These are phyloP conservation scores for Trypanosoma rangeli DNA, from an alignment of 208 protist species.

Conservation along the genomic window DNA sequence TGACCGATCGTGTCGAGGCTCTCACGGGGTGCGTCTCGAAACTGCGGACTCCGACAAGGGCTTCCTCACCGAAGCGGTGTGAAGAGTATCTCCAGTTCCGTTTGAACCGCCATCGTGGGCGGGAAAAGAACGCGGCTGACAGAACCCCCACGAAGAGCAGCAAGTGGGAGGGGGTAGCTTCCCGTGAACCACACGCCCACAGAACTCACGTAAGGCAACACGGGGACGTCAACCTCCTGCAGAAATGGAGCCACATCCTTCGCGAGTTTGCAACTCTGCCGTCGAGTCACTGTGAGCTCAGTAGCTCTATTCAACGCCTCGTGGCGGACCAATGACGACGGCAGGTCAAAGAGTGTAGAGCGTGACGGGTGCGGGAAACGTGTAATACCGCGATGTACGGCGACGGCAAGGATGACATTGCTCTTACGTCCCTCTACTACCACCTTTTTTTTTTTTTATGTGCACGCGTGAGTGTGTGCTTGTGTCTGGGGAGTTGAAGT, in stretches of 20 bases:
- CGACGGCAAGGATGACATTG: too few species aligned
- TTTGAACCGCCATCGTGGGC: conserved; percentile 2
- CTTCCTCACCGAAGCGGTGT: not conserved
- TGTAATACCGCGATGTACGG: too few species aligned
- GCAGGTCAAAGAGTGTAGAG: not conserved
- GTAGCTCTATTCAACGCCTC: conserved; percentile 9
- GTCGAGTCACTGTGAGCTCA: not conserved
- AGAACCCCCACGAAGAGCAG: not conserved
- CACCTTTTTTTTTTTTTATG: conserved; percentile 8
- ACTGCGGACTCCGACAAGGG: not conserved
- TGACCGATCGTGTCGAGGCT: conserved; percentile 37
- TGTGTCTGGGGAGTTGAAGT: not conserved
- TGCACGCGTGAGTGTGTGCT: not conserved
- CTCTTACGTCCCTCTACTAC: too few species aligned
- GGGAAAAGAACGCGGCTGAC: not conserved
- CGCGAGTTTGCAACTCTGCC: conserved; percentile 11
- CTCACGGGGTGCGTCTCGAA: conserved; percentile 21
- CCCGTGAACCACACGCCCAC: not conserved
- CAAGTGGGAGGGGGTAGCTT: not conserved
- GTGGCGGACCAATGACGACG: conserved; percentile 8
- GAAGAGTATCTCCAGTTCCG: not conserved
- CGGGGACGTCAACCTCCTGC: not conserved
- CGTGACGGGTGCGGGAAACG: not conserved
- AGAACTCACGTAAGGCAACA: not conserved
- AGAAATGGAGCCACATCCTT: conserved; percentile 31